These are phyloP conservation scores for Colletotrichum liaoningense DNA, from an alignment of 2,329 filamentous ascomycete species.

Conservation along the genomic window DNA sequence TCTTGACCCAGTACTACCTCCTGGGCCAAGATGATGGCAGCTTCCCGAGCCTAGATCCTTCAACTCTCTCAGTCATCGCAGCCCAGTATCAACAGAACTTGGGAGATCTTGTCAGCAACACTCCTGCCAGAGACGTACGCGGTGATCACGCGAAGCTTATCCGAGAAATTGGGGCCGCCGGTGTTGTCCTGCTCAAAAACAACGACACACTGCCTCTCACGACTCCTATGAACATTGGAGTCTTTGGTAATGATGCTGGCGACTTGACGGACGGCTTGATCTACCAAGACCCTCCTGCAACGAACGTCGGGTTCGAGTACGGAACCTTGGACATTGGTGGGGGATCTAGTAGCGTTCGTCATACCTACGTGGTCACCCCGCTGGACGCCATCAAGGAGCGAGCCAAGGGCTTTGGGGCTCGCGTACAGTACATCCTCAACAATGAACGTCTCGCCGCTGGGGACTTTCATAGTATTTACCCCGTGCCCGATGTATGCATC, in stretches of 20 bases:
- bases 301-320: background rate
- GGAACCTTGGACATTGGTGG: constrained; percentile 57
- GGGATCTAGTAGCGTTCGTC: constrained; percentile 63
- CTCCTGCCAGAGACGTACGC: constrained; percentile 56
- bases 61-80: constrained; percentile 15
- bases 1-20: constrained; percentile 72
- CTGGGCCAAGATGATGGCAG: constrained; percentile 59
- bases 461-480: constrained; percentile 53
- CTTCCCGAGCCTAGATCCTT: constrained; percentile 54
- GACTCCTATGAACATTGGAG: constrained; percentile 52
- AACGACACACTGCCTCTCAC: constrained; percentile 69
- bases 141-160: constrained; percentile 66
- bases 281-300: constrained; percentile 34
- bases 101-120: constrained; percentile 32
- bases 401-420: constrained; percentile 49
- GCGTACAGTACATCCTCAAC: constrained; percentile 52
- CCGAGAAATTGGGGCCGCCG: constrained; percentile 60
- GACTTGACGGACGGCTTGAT: background rate
- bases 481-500: constrained; percentile 72
- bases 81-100: background rate
- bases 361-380: constrained; percentile 65
- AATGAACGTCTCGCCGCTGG: constrained; percentile 49
- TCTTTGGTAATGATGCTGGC: constrained; percentile 39
- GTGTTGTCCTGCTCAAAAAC: constrained; percentile 80
- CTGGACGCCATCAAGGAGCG: constrained; percentile 62